phyloP scores from a whole-genome alignment of 1,284 basidiomycete genomes.

The Tilletia caries region DNA sequence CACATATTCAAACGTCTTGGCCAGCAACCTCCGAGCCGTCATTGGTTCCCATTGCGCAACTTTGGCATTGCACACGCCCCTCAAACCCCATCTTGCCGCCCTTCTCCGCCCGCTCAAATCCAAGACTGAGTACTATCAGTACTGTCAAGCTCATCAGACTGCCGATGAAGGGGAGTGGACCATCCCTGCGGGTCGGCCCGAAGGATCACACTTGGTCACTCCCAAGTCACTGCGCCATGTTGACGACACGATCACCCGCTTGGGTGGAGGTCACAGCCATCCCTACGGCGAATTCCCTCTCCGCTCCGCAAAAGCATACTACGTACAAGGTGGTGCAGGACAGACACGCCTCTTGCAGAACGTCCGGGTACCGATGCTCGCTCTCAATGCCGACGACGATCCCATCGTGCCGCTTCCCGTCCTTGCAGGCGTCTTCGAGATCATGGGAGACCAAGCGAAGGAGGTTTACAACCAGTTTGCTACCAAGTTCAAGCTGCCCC shows the following conservation, averaged over 20 bases:
- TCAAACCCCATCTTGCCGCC: conserved; percentile 31
- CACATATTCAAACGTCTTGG: conserved; percentile 80
- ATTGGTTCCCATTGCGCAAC: conserved; percentile 35
- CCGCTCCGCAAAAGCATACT: conserved; percentile 73
- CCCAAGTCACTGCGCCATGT: conserved; percentile 52
- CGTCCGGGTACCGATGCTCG: conserved; percentile 60
- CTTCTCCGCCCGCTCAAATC: conserved; percentile 20
- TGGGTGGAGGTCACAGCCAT: conserved; percentile 67
- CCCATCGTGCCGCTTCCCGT: conserved; percentile 65
- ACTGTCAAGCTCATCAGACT: not conserved
- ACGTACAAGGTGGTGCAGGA: conserved; percentile 55
- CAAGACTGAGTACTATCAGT: not conserved
- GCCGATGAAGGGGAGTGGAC: not conserved
- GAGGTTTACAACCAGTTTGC: conserved; percentile 58
- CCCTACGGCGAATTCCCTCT: conserved; percentile 43
- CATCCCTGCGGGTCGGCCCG: not conserved
- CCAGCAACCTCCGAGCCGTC: conserved; percentile 64
- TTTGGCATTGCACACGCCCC: conserved; percentile 37
- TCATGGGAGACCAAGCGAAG: conserved; percentile 28
- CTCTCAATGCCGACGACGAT: conserved; percentile 85
- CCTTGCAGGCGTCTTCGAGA: conserved; percentile 26
- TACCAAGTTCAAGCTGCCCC: conserved; percentile 1
- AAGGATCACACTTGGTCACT: not conserved
- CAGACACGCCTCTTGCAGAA: conserved; percentile 35
- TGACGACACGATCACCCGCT: conserved; percentile 65